These are phyloP conservation scores for Aegilops longissima DNA, from an alignment of 176 grass and related monocot genomes.

Conservation along the genomic window DNA sequence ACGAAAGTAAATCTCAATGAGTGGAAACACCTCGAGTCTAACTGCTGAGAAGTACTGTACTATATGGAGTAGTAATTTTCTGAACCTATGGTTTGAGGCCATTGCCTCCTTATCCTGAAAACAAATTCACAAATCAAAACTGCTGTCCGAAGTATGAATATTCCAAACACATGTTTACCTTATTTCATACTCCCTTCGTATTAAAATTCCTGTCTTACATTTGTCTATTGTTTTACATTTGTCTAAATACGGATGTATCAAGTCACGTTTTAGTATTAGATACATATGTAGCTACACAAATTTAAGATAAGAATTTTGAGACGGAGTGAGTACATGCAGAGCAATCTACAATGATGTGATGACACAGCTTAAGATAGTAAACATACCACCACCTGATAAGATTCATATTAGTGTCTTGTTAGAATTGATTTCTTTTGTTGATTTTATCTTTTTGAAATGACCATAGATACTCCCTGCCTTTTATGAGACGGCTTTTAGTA, in stretches of 20 bases:
- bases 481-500: neutral
- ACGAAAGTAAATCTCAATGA: neutral
- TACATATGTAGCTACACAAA: too few species aligned
- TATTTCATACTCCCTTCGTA: too few species aligned
- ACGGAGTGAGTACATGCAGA: too few species aligned
- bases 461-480: neutral
- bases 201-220: too few species aligned
- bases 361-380: neutral
- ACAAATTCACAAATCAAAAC: neutral
- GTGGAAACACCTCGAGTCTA: neutral
- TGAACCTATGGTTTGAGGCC: neutral
- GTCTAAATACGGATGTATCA: too few species aligned
- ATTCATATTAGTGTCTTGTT: neutral
- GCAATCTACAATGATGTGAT: neutral
- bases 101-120: neutral
- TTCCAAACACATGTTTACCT: too few species aligned
- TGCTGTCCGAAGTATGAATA: neutral
- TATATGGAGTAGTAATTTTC: too few species aligned
- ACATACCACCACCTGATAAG: neutral
- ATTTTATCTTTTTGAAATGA: neutral
- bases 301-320: too few species aligned
- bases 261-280: too few species aligned
- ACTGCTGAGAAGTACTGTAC: neutral
- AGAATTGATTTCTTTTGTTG: neutral
- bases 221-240: too few species aligned